Percentiles rank a stretch among this genome's conserved stretches.
These are phyloP conservation scores for Quaeritorhiza haematococci DNA, from an alignment of 371 early-diverging fungal species.

Conservation along the genomic window DNA sequence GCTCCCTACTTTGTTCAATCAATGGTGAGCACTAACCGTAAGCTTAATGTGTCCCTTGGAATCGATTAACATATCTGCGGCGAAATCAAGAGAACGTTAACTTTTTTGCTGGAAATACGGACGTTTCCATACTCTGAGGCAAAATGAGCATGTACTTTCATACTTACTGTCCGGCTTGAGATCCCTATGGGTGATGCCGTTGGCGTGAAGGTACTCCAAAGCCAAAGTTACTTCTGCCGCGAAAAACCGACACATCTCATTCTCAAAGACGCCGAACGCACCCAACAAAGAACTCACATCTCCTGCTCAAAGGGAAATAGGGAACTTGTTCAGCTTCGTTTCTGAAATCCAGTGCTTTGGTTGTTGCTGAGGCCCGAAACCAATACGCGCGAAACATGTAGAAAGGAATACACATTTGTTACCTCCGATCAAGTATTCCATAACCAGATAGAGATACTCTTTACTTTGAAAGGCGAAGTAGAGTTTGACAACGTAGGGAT, in stretches of 20 bases:
- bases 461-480: conserved; percentile 53
- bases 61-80: conserved; percentile 65
- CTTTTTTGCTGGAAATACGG: not conserved
- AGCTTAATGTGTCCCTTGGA: conserved; percentile 44
- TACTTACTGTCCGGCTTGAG: conserved; percentile 72
- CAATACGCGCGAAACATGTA: too few relatives aligned
- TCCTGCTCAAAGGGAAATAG: conserved; percentile 20
- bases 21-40: conserved; percentile 17
- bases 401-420: not conserved
- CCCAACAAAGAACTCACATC: conserved; percentile 45
- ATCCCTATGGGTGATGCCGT: conserved; percentile 66
- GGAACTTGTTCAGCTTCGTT: conserved; percentile 7
- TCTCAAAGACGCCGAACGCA: conserved; percentile 36
- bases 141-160: not conserved
- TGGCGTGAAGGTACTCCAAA: conserved; percentile 54
- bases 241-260: conserved; percentile 46
- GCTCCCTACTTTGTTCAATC: too few relatives aligned
- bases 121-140: not conserved
- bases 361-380: not conserved
- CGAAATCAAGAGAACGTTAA: not conserved
- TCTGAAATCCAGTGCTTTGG: not conserved
- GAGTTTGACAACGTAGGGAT: conserved; percentile 54
- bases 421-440: conserved; percentile 54
- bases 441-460: conserved; percentile 44
- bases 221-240: conserved; percentile 48